Conservation (phyloP, 441 rosid species). For the Raphanus hybrid region DNA sequence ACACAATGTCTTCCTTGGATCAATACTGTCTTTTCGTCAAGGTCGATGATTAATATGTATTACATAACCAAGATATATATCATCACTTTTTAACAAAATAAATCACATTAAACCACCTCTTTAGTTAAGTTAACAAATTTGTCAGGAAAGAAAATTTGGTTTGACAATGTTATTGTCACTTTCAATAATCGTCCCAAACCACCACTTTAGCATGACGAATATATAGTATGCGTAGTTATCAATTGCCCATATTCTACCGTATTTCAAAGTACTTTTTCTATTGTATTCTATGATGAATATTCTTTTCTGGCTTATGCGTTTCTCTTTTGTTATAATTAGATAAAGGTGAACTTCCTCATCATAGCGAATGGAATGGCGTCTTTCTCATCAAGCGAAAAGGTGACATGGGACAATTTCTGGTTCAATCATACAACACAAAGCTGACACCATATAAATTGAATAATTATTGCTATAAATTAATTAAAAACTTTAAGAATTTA, state of each 20-base stretch:
- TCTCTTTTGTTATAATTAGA: slow-evolving; percentile 21
- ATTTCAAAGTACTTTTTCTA: slow-evolving; percentile 16
- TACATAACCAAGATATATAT: too few relatives aligned
- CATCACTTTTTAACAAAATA: too few relatives aligned
- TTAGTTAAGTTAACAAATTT: too few relatives aligned
- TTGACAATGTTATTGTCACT: too few relatives aligned
- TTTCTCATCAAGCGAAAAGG: slow-evolving; percentile 39
- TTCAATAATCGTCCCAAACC: too few relatives aligned
- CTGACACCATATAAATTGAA: slow-evolving; percentile 17
- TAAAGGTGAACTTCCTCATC: slow-evolving; percentile 33
- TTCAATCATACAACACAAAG: slow-evolving; percentile 32
- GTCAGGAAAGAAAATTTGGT: too few relatives aligned
- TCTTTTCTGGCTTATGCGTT: slow-evolving; percentile 33
- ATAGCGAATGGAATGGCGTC: slow-evolving; percentile 42
- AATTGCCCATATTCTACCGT: not conserved
- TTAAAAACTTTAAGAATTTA: not conserved
- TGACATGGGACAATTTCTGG: slow-evolving; percentile 36
- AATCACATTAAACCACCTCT: too few relatives aligned
- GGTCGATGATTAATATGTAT: not conserved
- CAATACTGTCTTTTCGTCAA: too few relatives aligned
- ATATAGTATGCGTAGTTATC: too few relatives aligned
- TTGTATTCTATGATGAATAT: slow-evolving; percentile 12
- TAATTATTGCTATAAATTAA: not conserved
- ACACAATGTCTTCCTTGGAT: too few relatives aligned
- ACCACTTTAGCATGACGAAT: too few relatives aligned